A percentile compares a stretch with the other conserved stretches of the same genome.
Conservation (phyloP, 331 rosid species). For the Prunus yedoensis region DNA sequence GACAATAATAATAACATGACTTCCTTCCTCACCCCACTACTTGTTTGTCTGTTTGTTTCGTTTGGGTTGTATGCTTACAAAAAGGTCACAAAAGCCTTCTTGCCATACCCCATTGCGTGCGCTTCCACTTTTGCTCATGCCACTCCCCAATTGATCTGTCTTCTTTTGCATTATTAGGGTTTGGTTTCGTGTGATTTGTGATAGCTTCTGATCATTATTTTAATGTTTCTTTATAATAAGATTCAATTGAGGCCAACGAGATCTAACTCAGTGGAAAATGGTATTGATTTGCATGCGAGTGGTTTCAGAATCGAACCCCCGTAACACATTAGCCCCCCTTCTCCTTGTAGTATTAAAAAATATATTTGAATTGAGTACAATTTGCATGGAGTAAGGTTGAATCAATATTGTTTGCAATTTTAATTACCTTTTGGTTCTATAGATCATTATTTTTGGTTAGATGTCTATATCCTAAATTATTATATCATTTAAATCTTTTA, state of each 20-base stretch:
- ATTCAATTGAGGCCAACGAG: too few species aligned
- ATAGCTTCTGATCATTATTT: too few species aligned
- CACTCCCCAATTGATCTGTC: background rate
- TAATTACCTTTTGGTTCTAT: background rate
- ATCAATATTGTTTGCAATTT: background rate
- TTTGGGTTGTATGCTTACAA: conserved; percentile 1
- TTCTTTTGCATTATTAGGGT: background rate
- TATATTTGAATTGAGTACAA: too few species aligned
- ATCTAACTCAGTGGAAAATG: too few species aligned
- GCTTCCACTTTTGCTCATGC: background rate
- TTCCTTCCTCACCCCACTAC: background rate
- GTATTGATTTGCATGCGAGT: too few species aligned
- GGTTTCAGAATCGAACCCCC: accelerated
- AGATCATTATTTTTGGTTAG: background rate
- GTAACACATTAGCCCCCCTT: too few species aligned
- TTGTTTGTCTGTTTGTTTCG: background rate
- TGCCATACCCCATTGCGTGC: background rate
- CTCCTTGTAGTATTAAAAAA: too few species aligned
- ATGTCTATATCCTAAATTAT: background rate
- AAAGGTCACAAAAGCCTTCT: conserved; percentile 4
- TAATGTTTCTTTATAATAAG: too few species aligned
- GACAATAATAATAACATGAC: background rate
- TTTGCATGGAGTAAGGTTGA: background rate
- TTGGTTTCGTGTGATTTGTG: background rate
- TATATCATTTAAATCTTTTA: background rate